phyloP scores from a whole-genome alignment of 2,329 filamentous ascomycete genomes.

The Hymenoscyphus scutula region DNA sequence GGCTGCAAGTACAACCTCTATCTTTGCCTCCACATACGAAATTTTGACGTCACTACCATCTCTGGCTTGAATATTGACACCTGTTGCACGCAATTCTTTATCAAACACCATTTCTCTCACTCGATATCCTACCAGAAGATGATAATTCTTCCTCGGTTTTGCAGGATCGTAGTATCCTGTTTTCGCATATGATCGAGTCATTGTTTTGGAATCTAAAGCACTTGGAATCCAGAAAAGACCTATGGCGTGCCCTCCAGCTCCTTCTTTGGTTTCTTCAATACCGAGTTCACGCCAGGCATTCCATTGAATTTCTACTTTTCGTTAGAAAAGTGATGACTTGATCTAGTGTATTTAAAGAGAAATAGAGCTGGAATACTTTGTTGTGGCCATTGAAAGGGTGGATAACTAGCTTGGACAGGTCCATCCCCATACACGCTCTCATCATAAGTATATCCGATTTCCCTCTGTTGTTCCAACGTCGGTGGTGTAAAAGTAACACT shows the following conservation, averaged over 20 bases:
- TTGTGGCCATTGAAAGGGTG: conserved; percentile 4
- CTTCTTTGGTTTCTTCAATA: neutral
- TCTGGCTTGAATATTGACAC: neutral
- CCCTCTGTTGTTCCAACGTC: neutral
- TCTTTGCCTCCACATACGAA: conserved; percentile 30
- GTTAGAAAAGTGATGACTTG: neutral
- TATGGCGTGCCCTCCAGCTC: neutral
- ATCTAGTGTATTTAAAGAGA: neutral
- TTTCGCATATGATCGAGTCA: conserved; percentile 4
- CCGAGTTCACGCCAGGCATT: conserved; percentile 9
- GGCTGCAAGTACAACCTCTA: conserved; percentile 33
- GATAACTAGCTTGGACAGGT: conserved; percentile 3
- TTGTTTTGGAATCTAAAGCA: neutral
- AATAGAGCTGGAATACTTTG: neutral
- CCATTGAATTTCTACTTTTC: conserved; percentile 6
- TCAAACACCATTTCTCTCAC: neutral
- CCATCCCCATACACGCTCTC: conserved; percentile 1
- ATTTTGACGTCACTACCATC: neutral
- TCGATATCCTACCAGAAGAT: conserved; percentile 6
- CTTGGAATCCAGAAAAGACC: conserved; percentile 6
- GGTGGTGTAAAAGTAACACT: conserved; percentile 9
- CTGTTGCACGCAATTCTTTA: neutral
- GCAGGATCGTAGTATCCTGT: neutral
- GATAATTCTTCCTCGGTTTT: neutral
- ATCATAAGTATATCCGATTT: conserved; percentile 3